Evolutionary conservation across 176 grass and related monocot genomes (phyloP).

Genomic region (Eleusine indica): DNA sequence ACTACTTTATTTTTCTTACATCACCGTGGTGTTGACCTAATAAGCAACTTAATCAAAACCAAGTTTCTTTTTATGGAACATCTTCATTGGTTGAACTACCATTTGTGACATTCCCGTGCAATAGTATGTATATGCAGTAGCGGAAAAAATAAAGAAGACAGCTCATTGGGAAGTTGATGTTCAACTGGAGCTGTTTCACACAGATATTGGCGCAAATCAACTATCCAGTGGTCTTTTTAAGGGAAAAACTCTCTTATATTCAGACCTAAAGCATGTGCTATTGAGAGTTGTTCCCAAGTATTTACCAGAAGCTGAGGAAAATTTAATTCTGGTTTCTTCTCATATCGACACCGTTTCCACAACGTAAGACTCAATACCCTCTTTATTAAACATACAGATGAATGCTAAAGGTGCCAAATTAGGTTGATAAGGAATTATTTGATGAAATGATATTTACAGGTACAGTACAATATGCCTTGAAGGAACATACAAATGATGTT

Average conservation of each 20-base stretch:
- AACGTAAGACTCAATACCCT: conserved; percentile 57
- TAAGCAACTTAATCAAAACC: conserved; percentile 20
- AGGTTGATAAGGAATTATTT: conserved; percentile 10
- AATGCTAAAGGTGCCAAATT: conserved; percentile 17
- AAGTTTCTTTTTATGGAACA: conserved; percentile 33
- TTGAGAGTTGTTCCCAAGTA: conserved; percentile 95
- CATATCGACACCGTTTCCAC: conserved; percentile 97
- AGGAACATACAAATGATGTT: conserved; percentile 13
- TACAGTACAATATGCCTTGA: conserved; percentile 7
- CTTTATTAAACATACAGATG: neutral
- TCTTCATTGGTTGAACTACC: conserved; percentile 30
- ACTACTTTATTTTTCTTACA: neutral
- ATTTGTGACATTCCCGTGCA: conserved; percentile 58
- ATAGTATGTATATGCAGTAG: conserved; percentile 97
- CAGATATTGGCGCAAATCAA: conserved; percentile 73
- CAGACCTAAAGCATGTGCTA: conserved; percentile 91
- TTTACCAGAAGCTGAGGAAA: conserved; percentile 78
- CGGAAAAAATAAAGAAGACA: conserved; percentile 92
- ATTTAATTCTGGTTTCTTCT: conserved; percentile 92
- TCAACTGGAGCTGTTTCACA: conserved; percentile 91
- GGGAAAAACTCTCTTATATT: conserved; percentile 90
- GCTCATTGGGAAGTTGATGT: conserved; percentile 99
- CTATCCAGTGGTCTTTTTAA: conserved; percentile 74
- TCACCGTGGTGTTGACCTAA: neutral
- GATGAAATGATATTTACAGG: conserved; percentile 12